phyloP scores from a whole-genome alignment of 2,329 filamentous ascomycete genomes.

The Diplodia sapinea region DNA sequence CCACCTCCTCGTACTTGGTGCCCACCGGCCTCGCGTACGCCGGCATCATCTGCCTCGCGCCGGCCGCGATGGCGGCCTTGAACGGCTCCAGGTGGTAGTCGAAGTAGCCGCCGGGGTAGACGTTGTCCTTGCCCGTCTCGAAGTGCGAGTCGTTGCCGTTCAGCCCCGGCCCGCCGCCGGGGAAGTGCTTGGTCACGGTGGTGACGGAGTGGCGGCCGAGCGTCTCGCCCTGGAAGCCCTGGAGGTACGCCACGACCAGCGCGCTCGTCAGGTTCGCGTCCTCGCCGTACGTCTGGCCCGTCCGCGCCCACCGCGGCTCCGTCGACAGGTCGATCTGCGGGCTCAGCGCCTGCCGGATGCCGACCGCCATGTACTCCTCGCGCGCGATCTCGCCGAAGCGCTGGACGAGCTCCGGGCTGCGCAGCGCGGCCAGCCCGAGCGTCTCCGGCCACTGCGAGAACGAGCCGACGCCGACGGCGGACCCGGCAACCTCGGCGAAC shows the following conservation, averaged over 20 bases:
- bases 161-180: constrained; percentile 57
- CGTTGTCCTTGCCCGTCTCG: constrained; percentile 58
- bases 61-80: constrained; percentile 57
- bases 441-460: constrained; percentile 61
- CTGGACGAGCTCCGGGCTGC: constrained; percentile 52
- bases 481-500: constrained; percentile 53
- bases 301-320: constrained; percentile 59
- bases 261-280: constrained; percentile 51
- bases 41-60: constrained; percentile 60
- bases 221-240: constrained; percentile 55
- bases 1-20: constrained; percentile 55
- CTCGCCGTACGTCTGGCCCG: constrained; percentile 56
- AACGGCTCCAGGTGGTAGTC: constrained; percentile 60
- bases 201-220: constrained; percentile 54
- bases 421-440: constrained; percentile 57
- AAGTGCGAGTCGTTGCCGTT: constrained; percentile 62
- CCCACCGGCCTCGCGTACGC: constrained; percentile 58
- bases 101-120: constrained; percentile 58
- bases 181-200: constrained; percentile 62
- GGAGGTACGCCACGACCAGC: constrained; percentile 53
- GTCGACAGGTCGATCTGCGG: constrained; percentile 60
- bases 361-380: constrained; percentile 53
- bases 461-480: constrained; percentile 50
- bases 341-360: constrained; percentile 56
- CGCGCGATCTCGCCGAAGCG: constrained; percentile 58